Base-by-base conservation (phyloP, 805 yeast species). In the Monosporozyma solicola region DNA sequence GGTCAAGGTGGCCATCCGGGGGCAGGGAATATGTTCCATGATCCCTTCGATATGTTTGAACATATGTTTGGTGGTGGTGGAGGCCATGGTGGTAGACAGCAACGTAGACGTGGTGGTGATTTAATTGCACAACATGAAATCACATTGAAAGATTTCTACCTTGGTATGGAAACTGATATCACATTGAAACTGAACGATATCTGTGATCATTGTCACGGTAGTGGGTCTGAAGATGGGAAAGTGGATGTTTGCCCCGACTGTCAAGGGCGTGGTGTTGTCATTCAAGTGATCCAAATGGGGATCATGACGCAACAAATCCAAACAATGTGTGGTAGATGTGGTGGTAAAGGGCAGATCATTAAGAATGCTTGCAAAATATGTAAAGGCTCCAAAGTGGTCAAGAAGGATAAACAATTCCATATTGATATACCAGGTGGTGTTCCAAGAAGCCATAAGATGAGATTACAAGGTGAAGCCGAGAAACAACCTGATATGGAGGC, bases 291-390 rank as follows among this genome's bases (percentile, higher is more conserved):
- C 54, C 95, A 91, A 66, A 70, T 92, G 58, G 97, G 88, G 0
- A 95, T 95, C 7, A 87, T 94, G 89, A 73, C 87, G 56, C 98
- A 94, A 69, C 86, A 84, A 56, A 76, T 91, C 60, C 92, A 87
- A 66, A 78, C 82, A 46, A 75, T 77, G 3, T 94, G 99, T 76
- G 89, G 85, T 51, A 71, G 72, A 50, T 94, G 99, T 75, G 71
- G 73, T 10, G 98, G 98, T 37, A 72, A 75, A 46, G 99, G 99
- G 11, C 73, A 80, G 52, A 70, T 75, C 7, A 84, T 88, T 43
- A 72, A 77, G 48, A 73, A 84, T 57, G 75, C 76, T 46, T 94
- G 99, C 73, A 65, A 73, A 16, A 69, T 65, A 35, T 94, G 99
- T 69, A 67, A 74, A 11, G 99, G 99, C 1, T 56, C 70, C 2